Conservation (phyloP, 768 basidiomycete genomes). For the Ramaria sp. region DNA sequence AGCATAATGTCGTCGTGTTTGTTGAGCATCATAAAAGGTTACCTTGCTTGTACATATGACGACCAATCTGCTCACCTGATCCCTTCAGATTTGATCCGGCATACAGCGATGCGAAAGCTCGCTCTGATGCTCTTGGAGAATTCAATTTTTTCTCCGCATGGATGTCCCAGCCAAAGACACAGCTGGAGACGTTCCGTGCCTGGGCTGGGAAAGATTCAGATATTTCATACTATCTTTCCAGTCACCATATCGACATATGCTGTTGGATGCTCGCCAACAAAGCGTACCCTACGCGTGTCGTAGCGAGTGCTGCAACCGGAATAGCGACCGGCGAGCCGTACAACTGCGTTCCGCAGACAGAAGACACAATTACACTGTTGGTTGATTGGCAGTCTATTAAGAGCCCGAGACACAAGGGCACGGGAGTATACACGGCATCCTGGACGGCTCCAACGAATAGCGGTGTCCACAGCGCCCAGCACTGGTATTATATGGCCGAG, state of each 20-base stretch:
- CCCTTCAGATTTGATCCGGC: slow-evolving; percentile 68
- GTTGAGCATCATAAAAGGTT: slow-evolving; percentile 93
- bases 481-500: slow-evolving; percentile 94
- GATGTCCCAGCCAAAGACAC: slow-evolving; percentile 97
- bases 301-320: slow-evolving; percentile 83
- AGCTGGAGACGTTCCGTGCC: slow-evolving; percentile 87
- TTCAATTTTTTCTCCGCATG: slow-evolving; percentile 95
- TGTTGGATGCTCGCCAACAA: slow-evolving; percentile 76
- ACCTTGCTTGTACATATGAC: slow-evolving; percentile 10
- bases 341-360: slow-evolving; percentile 77
- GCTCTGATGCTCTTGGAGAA: slow-evolving; percentile 62
- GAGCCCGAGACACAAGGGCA: slow-evolving; percentile 69
- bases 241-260: slow-evolving; percentile 87
- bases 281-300: slow-evolving; percentile 73
- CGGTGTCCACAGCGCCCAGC: slow-evolving; percentile 84
- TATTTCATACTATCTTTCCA: slow-evolving; percentile 94
- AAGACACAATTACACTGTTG: slow-evolving; percentile 90
- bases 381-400: slow-evolving; percentile 86
- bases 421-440: slow-evolving; percentile 85
- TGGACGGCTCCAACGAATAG: slow-evolving; percentile 90
- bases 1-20: slow-evolving; percentile 77
- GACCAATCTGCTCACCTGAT: slow-evolving; percentile 2
- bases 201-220: slow-evolving; percentile 96
- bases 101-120: slow-evolving; percentile 82
- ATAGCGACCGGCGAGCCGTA: slow-evolving; percentile 86